Evolutionary conservation across 306 rosid species (phyloP).

Genomic region (Hylodesmum podocarpum): DNA sequence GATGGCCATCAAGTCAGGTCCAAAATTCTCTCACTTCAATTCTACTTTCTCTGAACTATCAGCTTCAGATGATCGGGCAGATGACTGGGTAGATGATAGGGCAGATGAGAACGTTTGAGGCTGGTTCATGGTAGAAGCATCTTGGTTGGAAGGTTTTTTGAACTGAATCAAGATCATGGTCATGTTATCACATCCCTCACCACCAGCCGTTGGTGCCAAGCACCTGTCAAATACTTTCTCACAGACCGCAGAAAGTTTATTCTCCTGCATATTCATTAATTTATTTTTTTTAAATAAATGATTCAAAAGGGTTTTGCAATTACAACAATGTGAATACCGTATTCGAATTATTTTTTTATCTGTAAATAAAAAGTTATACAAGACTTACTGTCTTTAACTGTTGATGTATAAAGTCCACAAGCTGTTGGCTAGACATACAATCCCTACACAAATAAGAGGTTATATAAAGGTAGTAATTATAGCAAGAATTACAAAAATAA

Average conservation of each 20-base stretch:
- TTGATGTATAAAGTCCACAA: conserved; percentile 71
- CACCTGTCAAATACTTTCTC: conserved; percentile 92
- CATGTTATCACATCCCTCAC: conserved; percentile 98
- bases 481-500: not conserved
- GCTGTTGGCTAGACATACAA: conserved; percentile 95
- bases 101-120: conserved; percentile 47
- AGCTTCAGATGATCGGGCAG: conserved; percentile 38
- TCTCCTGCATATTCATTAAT: conserved; percentile 66
- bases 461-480: not conserved
- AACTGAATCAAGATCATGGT: conserved; percentile 97
- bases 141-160: conserved; percentile 42
- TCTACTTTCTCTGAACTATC: conserved; percentile 27
- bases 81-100: conserved; percentile 30
- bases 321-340: conserved; percentile 3
- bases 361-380: not conserved
- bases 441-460: conserved; percentile 57
- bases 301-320: not conserved
- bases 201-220: conserved; percentile 90
- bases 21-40: conserved; percentile 15
- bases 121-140: conserved; percentile 40
- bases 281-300: not conserved
- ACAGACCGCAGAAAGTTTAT: conserved; percentile 69
- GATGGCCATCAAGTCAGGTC: conserved; percentile 1
- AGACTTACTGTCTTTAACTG: conserved; percentile 66
- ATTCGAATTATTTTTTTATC: conserved; percentile 8